A percentile compares a stretch with the other conserved stretches of the same genome.
These are phyloP conservation scores for Gastrolobium bilobum DNA, from an alignment of 306 rosid species.

Conservation along the genomic window DNA sequence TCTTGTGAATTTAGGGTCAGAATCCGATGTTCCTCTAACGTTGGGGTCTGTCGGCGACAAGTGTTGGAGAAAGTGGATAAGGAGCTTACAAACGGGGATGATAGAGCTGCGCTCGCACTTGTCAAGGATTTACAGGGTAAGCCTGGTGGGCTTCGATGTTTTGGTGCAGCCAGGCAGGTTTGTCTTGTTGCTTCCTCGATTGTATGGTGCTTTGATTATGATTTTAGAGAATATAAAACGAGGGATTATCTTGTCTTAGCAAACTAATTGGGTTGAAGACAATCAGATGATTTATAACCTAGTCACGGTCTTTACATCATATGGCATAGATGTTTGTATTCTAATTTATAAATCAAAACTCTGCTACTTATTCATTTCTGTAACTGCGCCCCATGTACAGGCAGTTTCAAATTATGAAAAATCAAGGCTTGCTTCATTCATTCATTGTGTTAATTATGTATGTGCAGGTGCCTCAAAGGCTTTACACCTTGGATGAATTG, in stretches of 20 bases:
- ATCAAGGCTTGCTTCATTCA: conserved; percentile 18
- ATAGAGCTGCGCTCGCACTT: conserved; percentile 73
- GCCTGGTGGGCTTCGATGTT: conserved; percentile 75
- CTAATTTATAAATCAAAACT: not conserved
- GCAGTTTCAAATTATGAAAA: not conserved
- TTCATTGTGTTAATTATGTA: conserved; percentile 1
- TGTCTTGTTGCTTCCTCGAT: not conserved
- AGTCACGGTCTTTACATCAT: not conserved
- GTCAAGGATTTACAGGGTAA: conserved; percentile 78
- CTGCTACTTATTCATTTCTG: not conserved
- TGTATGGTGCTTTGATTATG: not conserved
- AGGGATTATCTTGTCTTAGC: too few relatives aligned
- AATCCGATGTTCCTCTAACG: conserved; percentile 61
- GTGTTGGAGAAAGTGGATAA: conserved; percentile 72
- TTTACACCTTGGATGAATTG: conserved; percentile 91
- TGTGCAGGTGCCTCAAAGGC: conserved; percentile 90
- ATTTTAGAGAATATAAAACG: not conserved
- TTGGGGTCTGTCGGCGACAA: conserved; percentile 59
- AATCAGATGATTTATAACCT: not conserved
- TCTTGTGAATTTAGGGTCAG: conserved; percentile 38
- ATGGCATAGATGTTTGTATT: too few relatives aligned
- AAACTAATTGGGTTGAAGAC: too few relatives aligned
- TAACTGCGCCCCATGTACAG: not conserved
- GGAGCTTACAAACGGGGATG: conserved; percentile 74
- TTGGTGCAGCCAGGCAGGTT: conserved; percentile 94